Evolutionary conservation across 2,329 filamentous ascomycete genomes (phyloP).

Genomic region (Cladosporium oxysporum): DNA sequence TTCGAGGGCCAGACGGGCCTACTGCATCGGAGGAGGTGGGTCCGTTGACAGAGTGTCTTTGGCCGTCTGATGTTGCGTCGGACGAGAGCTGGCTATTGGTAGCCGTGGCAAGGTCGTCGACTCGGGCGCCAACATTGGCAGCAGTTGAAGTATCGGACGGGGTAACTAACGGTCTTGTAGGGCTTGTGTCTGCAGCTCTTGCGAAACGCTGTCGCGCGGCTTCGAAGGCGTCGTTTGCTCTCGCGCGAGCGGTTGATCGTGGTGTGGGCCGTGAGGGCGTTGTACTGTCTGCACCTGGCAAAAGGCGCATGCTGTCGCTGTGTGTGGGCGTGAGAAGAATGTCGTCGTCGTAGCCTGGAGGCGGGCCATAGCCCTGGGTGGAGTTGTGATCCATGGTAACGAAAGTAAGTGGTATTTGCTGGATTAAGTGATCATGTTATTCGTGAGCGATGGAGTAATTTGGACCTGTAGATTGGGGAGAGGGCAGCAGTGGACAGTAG

Average conservation of each 20-base stretch:
- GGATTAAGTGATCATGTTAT: slow-evolving; percentile 13
- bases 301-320: slow-evolving; percentile 52
- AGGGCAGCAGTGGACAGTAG: neutral
- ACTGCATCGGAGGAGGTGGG: slow-evolving; percentile 23
- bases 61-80: neutral
- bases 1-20: slow-evolving; percentile 28
- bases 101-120: slow-evolving; percentile 10
- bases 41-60: neutral
- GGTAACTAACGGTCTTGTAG: slow-evolving; percentile 22
- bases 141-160: slow-evolving; percentile 15
- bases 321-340: slow-evolving; percentile 34
- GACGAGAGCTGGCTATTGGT: slow-evolving; percentile 12
- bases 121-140: slow-evolving; percentile 6
- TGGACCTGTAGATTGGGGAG: neutral
- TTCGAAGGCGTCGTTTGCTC: slow-evolving; percentile 22
- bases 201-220: slow-evolving; percentile 19
- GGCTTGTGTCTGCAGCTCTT: slow-evolving; percentile 16
- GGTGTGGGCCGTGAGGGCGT: slow-evolving; percentile 36
- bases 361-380: slow-evolving; percentile 34
- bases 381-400: slow-evolving; percentile 19
- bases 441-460: neutral
- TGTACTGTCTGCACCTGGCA: slow-evolving; percentile 48
- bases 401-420: neutral
- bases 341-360: slow-evolving; percentile 49
- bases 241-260: slow-evolving; percentile 24